Conservation (phyloP, 495 filamentous ascomycete genomes). For the Trichoderma virens region DNA sequence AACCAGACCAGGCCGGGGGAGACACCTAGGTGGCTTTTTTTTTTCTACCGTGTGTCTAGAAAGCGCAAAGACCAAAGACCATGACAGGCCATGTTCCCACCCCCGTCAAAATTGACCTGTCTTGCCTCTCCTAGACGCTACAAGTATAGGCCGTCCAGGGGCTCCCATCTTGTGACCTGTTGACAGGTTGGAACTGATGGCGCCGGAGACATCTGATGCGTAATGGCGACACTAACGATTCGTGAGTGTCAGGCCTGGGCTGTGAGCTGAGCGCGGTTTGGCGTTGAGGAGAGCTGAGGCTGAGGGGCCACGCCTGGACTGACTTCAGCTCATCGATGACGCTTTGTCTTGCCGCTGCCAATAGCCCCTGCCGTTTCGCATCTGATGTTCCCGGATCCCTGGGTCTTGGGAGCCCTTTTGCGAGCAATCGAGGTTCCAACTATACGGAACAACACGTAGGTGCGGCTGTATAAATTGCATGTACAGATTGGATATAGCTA, state of each 20-base stretch:
- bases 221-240: neutral
- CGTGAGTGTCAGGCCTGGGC: neutral
- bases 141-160: neutral
- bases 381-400: neutral
- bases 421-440: neutral
- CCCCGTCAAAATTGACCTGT: neutral
- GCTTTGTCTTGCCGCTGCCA: neutral
- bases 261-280: constrained; percentile 2
- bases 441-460: neutral
- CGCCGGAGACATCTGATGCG: neutral
- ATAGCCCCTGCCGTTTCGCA: neutral
- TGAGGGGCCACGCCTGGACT: neutral
- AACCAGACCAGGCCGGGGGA: neutral
- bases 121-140: neutral
- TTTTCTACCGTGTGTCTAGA: neutral
- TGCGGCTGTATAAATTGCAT: constrained; percentile 6
- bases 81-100: neutral
- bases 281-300: neutral
- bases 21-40: neutral
- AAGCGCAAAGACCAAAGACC: neutral
- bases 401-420: neutral
- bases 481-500: constrained; percentile 3
- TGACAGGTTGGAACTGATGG: neutral
- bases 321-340: constrained; percentile 1
- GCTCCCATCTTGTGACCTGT: constrained; percentile 2